phyloP scores from a whole-genome alignment of 805 yeast genomes.

The Myxozyma vanderwaltii region DNA sequence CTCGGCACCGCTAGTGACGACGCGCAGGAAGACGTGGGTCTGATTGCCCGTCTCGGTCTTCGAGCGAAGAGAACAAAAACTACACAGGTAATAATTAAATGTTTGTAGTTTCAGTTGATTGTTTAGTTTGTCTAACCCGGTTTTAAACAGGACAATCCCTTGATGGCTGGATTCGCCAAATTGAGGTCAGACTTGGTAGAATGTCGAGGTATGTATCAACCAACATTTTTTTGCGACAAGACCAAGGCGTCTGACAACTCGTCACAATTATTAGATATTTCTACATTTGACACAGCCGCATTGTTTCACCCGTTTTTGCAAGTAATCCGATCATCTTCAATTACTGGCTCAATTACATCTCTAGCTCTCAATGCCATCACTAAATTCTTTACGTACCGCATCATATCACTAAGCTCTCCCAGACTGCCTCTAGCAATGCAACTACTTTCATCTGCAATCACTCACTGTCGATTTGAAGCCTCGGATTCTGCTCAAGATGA shows the following conservation, averaged over 20 bases:
- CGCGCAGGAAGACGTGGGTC: slow-evolving; percentile 48
- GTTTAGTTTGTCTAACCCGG: too few relatives aligned
- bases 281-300: slow-evolving; percentile 67
- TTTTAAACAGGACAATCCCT: slow-evolving; percentile 31
- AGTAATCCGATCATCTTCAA: slow-evolving; percentile 78
- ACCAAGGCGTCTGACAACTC: background rate
- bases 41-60: slow-evolving; percentile 42
- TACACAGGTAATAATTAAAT: slow-evolving; percentile 16
- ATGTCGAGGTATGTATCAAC: slow-evolving; percentile 40
- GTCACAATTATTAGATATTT: slow-evolving; percentile 42
- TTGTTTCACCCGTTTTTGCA: slow-evolving; percentile 83
- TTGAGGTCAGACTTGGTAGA: slow-evolving; percentile 70
- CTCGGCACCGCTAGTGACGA: slow-evolving; percentile 62
- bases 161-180: slow-evolving; percentile 64
- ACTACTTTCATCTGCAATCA: slow-evolving; percentile 71
- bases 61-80: slow-evolving; percentile 35
- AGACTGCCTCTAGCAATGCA: slow-evolving; percentile 61
- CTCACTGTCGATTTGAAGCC: slow-evolving; percentile 95
- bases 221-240: background rate
- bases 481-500: slow-evolving; percentile 92
- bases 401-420: slow-evolving; percentile 58
- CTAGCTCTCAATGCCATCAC: slow-evolving; percentile 75
- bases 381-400: slow-evolving; percentile 69
- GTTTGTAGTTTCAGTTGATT: too few relatives aligned
- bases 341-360: slow-evolving; percentile 83